Conservation (phyloP, 2,329 filamentous ascomycete species). For the Trichophyton benhamiae region DNA sequence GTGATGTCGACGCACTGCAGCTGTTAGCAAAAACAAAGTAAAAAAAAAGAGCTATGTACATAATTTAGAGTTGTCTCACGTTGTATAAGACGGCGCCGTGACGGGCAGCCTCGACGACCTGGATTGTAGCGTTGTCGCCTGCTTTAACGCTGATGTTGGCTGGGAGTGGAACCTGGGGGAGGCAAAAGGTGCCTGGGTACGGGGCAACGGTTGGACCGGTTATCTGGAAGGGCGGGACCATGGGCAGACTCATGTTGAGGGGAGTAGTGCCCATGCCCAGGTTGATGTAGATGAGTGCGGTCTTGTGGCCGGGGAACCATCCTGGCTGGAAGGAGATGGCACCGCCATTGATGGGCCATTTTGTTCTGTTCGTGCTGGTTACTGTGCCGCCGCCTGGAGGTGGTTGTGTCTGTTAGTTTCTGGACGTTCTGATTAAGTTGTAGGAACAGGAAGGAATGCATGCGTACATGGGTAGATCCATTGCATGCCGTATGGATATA, state of each 20-base stretch:
- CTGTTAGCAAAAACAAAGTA: background rate
- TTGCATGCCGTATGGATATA: constrained; percentile 80
- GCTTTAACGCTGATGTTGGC: constrained; percentile 55
- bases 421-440: too few relatives aligned
- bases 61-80: constrained; percentile 38
- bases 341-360: constrained; percentile 79
- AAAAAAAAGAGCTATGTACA: too few relatives aligned
- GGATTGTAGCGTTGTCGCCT: constrained; percentile 85
- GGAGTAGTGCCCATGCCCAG: constrained; percentile 74
- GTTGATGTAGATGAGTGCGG: constrained; percentile 80
- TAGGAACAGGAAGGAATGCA: background rate
- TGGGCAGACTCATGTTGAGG: constrained; percentile 72
- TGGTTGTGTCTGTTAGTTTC: constrained; percentile 2
- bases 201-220: constrained; percentile 66
- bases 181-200: constrained; percentile 79
- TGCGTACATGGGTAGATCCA: constrained; percentile 87
- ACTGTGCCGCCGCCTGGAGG: constrained; percentile 66
- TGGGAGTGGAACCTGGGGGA: constrained; percentile 80
- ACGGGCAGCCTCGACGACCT: constrained; percentile 68
- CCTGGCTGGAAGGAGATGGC: constrained; percentile 85
- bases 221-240: constrained; percentile 71
- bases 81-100: constrained; percentile 77
- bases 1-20: constrained; percentile 83
- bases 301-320: constrained; percentile 83
- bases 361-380: constrained; percentile 69